phyloP scores from a whole-genome alignment of 2,329 filamentous ascomycete species.

The Aspergillus novoparasiticus region DNA sequence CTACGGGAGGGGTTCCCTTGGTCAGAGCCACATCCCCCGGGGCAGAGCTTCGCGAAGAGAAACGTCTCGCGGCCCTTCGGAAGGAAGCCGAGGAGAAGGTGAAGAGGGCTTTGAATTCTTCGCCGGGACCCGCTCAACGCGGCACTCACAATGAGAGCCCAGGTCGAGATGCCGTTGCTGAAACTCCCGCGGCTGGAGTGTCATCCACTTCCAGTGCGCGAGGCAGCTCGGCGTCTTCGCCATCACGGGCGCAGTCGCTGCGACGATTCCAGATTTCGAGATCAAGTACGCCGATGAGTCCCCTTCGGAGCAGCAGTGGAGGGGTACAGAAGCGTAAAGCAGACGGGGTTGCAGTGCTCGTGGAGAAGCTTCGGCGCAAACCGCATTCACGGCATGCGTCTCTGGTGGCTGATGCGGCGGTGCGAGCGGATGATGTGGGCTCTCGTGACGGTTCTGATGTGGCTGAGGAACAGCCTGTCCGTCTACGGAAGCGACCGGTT shows the following conservation, averaged over 20 bases:
- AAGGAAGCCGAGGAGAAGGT: constrained; percentile 35
- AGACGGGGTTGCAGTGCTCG: constrained; percentile 40
- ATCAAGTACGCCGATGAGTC: constrained; percentile 29
- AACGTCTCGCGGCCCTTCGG: constrained; percentile 29
- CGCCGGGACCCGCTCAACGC: constrained; percentile 10
- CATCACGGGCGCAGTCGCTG: constrained; percentile 25
- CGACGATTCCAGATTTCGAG: constrained; percentile 45
- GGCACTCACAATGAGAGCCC: neutral
- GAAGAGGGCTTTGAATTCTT: constrained; percentile 28
- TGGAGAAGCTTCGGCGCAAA: constrained; percentile 41
- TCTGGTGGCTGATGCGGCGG: constrained; percentile 33
- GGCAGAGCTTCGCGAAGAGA: constrained; percentile 42
- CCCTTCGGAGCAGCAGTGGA: constrained; percentile 29
- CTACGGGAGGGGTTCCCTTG: constrained; percentile 36
- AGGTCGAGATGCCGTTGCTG: neutral
- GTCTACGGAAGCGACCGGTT: constrained; percentile 42
- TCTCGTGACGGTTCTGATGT: neutral
- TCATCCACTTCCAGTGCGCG: constrained; percentile 17
- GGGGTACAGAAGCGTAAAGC: constrained; percentile 41
- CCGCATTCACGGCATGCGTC: constrained; percentile 39
- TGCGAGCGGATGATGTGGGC: constrained; percentile 16
- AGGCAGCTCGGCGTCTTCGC: constrained; percentile 22
- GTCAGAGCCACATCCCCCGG: constrained; percentile 47
- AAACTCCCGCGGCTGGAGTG: neutral
- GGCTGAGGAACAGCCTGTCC: constrained; percentile 15